Percentiles rank a stretch among this genome's conserved stretches.
phyloP scores from a whole-genome alignment of 2,329 filamentous ascomycete species.

The Cordyceps tenuipes region DNA sequence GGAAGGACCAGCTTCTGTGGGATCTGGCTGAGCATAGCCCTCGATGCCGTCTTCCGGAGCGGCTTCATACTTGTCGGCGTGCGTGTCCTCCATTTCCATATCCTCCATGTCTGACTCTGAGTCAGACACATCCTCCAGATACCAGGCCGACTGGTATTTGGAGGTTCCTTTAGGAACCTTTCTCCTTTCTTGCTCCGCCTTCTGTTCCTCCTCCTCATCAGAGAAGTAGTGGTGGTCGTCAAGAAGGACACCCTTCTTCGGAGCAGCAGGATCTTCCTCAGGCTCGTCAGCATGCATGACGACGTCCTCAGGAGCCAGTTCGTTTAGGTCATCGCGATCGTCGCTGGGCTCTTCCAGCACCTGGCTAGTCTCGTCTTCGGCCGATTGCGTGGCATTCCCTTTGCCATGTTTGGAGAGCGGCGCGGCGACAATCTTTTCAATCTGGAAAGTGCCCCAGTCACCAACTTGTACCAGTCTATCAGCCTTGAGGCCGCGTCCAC shows the following conservation, averaged over 20 bases:
- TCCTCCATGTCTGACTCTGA: slow-evolving; percentile 80
- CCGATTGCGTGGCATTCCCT: slow-evolving; percentile 63
- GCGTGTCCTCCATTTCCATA: slow-evolving; percentile 48
- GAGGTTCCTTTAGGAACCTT: slow-evolving; percentile 85
- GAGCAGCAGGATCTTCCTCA: slow-evolving; percentile 31
- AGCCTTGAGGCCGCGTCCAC: slow-evolving; percentile 79
- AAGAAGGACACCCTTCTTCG: slow-evolving; percentile 79
- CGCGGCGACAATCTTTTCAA: slow-evolving; percentile 78
- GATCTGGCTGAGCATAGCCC: slow-evolving; percentile 54
- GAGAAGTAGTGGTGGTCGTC: slow-evolving; percentile 98
- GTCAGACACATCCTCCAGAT: slow-evolving; percentile 69
- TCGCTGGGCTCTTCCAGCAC: slow-evolving; percentile 64
- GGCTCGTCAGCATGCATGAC: slow-evolving; percentile 60
- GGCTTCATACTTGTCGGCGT: slow-evolving; percentile 49
- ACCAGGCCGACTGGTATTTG: slow-evolving; percentile 92
- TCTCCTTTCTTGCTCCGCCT: slow-evolving; percentile 33
- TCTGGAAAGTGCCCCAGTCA: slow-evolving; percentile 89
- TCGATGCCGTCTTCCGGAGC: slow-evolving; percentile 79
- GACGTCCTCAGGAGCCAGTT: slow-evolving; percentile 79
- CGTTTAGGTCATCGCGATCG: slow-evolving; percentile 74
- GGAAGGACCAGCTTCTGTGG: slow-evolving; percentile 71
- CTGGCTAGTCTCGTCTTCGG: slow-evolving; percentile 45
- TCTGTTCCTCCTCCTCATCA: slow-evolving; percentile 67
- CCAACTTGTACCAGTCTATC: slow-evolving; percentile 86
- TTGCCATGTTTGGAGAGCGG: slow-evolving; percentile 55